These are phyloP conservation scores for Wickerhamomyces rabaulensis DNA, from an alignment of 805 yeast species.

Conservation along the genomic window DNA sequence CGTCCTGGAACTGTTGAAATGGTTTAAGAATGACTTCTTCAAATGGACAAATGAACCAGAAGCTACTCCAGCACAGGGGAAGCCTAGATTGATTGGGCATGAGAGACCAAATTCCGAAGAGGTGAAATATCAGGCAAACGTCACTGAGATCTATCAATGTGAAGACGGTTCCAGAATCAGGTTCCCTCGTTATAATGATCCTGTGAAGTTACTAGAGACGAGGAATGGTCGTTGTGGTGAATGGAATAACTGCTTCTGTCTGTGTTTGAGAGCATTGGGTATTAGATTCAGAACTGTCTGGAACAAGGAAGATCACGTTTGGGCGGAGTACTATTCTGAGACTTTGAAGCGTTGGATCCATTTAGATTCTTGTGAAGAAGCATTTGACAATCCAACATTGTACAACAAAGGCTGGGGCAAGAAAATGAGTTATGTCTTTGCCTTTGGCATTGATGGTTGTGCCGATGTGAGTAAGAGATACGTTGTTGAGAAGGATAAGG, in stretches of 20 bases:
- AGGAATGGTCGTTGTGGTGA: constrained; percentile 89
- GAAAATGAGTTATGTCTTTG: constrained; percentile 84
- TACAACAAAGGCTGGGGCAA: constrained; percentile 90
- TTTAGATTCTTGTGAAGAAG: constrained; percentile 81
- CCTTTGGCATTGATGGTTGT: constrained; percentile 55
- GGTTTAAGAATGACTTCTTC: constrained; percentile 79
- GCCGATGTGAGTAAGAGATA: constrained; percentile 70
- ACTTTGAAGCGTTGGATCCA: constrained; percentile 73
- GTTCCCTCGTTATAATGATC: constrained; percentile 76
- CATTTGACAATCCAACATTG: constrained; percentile 74
- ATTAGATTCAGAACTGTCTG: constrained; percentile 66
- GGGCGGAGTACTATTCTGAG: constrained; percentile 84
- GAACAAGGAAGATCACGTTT: constrained; percentile 92
- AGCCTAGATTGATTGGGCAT: constrained; percentile 32
- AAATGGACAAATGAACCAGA: constrained; percentile 73
- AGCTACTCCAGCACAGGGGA: constrained; percentile 47
- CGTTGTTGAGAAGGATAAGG: constrained; percentile 37
- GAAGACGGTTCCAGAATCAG: constrained; percentile 42
- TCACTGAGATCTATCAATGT: constrained; percentile 65
- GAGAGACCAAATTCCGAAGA: constrained; percentile 43
- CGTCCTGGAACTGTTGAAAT: constrained; percentile 51
- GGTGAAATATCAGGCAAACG: constrained; percentile 42
- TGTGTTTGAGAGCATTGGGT: constrained; percentile 64
- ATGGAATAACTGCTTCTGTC: constrained; percentile 83
- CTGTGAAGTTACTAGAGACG: constrained; percentile 53